These are phyloP conservation scores for Phialophora macrospora DNA, from an alignment of 2,329 filamentous ascomycete genomes.

Conservation along the genomic window DNA sequence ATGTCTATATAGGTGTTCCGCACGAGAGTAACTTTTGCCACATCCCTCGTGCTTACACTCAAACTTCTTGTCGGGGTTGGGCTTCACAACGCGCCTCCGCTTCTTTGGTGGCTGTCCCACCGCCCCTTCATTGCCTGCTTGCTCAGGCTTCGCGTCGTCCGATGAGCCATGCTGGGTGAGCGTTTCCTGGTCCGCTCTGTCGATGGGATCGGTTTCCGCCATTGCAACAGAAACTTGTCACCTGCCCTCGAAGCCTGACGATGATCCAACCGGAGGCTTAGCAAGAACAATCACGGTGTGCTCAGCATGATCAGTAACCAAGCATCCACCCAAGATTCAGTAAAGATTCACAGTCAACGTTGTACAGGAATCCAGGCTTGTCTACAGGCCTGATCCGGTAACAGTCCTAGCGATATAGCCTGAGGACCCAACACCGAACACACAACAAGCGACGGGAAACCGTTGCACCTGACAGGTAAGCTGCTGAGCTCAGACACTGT, in stretches of 20 bases:
- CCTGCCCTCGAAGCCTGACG: conserved; percentile 5
- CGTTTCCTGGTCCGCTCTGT: conserved; percentile 26
- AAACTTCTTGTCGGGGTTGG: conserved; percentile 61
- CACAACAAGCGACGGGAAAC: background rate
- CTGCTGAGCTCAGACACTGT: background rate
- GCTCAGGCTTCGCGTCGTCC: conserved; percentile 17
- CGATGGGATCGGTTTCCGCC: conserved; percentile 25
- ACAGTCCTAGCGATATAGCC: background rate
- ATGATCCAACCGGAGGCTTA: conserved; percentile 3
- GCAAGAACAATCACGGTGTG: conserved; percentile 16
- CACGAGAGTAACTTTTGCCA: conserved; percentile 93
- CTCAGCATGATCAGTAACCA: conserved; percentile 17
- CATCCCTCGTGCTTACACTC: conserved; percentile 85
- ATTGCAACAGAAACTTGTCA: conserved; percentile 20
- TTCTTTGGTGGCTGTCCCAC: conserved; percentile 44
- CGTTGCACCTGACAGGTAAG: background rate
- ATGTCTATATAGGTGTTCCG: conserved; percentile 95
- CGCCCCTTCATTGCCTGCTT: conserved; percentile 7
- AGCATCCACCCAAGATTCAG: conserved; percentile 2
- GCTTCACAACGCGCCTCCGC: conserved; percentile 52
- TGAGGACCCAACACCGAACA: background rate
- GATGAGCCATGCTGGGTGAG: conserved; percentile 21
- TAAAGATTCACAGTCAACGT: conserved; percentile 7
- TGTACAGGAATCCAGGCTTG: background rate
- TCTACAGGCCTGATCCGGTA: background rate